phyloP scores from a whole-genome alignment of 768 basidiomycete genomes.

The Pluteus cervinus region DNA sequence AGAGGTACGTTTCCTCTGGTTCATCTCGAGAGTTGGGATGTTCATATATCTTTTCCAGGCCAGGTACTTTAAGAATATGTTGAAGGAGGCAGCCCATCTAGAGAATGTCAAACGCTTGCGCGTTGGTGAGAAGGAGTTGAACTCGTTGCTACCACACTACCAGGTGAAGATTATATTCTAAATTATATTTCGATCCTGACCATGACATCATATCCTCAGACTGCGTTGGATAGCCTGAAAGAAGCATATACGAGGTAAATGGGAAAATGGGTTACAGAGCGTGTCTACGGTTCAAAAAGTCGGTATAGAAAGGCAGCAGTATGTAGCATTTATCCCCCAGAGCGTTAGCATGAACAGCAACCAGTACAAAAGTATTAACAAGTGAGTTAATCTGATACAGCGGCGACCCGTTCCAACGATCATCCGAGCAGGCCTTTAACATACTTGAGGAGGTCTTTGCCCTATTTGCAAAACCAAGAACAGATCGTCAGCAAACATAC shows the following conservation, averaged over 20 bases:
- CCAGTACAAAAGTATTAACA: no score
- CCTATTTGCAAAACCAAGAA: conserved; percentile 31
- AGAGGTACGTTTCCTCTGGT: conserved; percentile 42
- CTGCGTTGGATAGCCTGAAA: conserved; percentile 32
- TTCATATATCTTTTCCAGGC: conserved; percentile 41
- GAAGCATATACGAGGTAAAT: conserved; percentile 31
- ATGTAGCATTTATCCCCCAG: no score
- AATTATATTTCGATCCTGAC: not conserved
- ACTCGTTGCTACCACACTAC: conserved; percentile 51
- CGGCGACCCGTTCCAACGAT: no score
- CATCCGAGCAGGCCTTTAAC: conserved; percentile 62
- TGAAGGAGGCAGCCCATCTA: conserved; percentile 67
- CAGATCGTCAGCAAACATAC: conserved; percentile 3
- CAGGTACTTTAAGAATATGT: conserved; percentile 80
- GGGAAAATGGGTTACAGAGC: no score
- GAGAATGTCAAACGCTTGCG: conserved; percentile 62
- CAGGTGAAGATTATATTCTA: conserved; percentile 40
- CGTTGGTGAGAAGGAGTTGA: conserved; percentile 56
- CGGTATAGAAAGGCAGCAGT: no score
- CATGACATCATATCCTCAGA: conserved; percentile 15
- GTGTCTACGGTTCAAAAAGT: no score
- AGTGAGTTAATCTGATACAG: no score
- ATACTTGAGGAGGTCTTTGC: conserved; percentile 65
- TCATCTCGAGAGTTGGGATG: not conserved
- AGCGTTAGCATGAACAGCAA: no score